A percentile compares a stretch with the other conserved stretches of the same genome.
phyloP scores from a whole-genome alignment of 768 basidiomycete genomes.

The Favolaschia claudopus region DNA sequence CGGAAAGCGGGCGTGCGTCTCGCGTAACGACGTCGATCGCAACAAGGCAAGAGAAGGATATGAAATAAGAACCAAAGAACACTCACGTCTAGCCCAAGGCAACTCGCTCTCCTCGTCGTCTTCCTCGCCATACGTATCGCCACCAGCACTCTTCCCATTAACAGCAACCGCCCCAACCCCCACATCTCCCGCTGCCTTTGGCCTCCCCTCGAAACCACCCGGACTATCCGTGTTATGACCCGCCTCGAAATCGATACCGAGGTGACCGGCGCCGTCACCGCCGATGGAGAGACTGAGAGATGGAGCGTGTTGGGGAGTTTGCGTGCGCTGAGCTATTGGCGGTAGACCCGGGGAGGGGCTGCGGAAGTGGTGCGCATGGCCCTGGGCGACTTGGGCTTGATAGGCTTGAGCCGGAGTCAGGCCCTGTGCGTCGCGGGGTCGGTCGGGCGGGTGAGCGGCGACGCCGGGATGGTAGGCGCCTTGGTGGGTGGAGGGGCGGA shows the following conservation, averaged over 20 bases:
- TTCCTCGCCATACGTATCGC: slow-evolving; percentile 19
- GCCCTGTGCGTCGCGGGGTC: slow-evolving; percentile 57
- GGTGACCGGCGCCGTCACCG: slow-evolving; percentile 61
- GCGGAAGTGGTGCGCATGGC: slow-evolving; percentile 41
- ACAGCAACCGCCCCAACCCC: slow-evolving; percentile 53
- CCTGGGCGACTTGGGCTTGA: slow-evolving; percentile 75
- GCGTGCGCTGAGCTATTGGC: slow-evolving; percentile 27
- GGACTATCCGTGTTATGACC: too few relatives aligned
- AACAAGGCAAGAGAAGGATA: too few relatives aligned
- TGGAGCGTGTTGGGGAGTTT: slow-evolving; percentile 35
- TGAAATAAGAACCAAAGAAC: not conserved
- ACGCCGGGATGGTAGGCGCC: slow-evolving; percentile 42
- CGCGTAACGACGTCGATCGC: too few relatives aligned
- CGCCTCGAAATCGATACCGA: slow-evolving; percentile 63
- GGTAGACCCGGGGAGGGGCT: slow-evolving; percentile 34
- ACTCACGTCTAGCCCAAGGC: slow-evolving; percentile 27
- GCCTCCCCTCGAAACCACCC: slow-evolving; percentile 44
- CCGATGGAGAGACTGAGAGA: slow-evolving; percentile 54
- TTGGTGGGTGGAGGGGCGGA: slow-evolving; percentile 60
- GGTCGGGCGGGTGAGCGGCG: slow-evolving; percentile 55
- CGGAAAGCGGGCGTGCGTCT: too few relatives aligned
- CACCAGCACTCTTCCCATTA: slow-evolving; percentile 36
- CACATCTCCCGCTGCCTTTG: slow-evolving; percentile 57
- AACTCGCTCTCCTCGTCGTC: slow-evolving; percentile 27
- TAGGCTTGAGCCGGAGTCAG: slow-evolving; percentile 84